Evolutionary conservation across 495 filamentous ascomycete species (phyloP), one percentile per base, ranked within the genome.

Genomic region (Penicillium waksmanii): DNA sequence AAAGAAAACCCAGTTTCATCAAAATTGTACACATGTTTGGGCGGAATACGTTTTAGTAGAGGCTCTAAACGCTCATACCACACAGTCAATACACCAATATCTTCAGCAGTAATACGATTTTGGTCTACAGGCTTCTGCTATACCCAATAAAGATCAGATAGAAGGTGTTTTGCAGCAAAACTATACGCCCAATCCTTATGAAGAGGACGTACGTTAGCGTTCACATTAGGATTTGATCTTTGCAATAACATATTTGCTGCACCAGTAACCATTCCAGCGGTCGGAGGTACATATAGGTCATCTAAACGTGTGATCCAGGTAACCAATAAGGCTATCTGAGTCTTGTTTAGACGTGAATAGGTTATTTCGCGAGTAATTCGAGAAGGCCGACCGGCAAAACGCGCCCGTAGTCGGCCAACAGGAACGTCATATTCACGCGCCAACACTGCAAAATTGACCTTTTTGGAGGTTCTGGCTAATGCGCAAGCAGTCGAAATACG

Each of bases 21-120:
- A 33, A 33, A 51, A 51, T 51, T 51, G 15, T 51, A 51, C 3
- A 51, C 34, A 51, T 51, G 9, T 34, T 27, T 33, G 1, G 48
- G 48, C 23, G 11, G 13, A 34, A 13, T 51, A 13, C 3, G 3
- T 17, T 33, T 31, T 8, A 51, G 7, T 8, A 31, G 25, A 8
- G 7, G 3, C 15, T 51, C 27, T 5, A 51, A 11, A 11, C 27
- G 15, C 3, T 51, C 15, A 44, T 13, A 44, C n/a, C 15, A 44
- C 2, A 8, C 17, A 17, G 42, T 44, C n/a, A 18, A 44, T 17
- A 44, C 17, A 44, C n/a, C 15, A 17, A 44, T 38, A 38, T 38
- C 35, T 38, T n/a, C n/a, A 44, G 11, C 15, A 44, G n/a, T 44
- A 17, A 44, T n/a, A 17, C 15, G 17, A 44, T 44, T 17, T 44